Base-by-base conservation (phyloP, 108 stramenopile genomes). In the Fragilaria crotonensis region DNA sequence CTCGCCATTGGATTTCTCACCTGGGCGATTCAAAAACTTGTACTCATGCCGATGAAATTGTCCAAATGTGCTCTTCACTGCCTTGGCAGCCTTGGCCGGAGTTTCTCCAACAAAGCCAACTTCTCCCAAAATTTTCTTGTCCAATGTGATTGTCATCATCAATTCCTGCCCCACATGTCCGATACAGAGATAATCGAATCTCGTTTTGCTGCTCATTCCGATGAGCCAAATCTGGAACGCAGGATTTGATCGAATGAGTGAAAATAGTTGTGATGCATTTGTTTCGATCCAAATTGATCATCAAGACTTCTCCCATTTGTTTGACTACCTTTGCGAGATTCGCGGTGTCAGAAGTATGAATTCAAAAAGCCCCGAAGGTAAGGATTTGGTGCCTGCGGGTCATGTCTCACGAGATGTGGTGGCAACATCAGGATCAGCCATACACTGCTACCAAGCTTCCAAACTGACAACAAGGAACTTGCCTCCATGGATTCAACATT, bases 371-470 rank as follows among this genome's bases (percentile, higher is more conserved):
- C 90, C 25, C 89, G 84, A 27, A 93, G 51, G 54, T 89, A 93
- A 0, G 87, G 87, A 11, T 70, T 72, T 18, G 82, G 75, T 4
- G 78, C 76, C 27, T 64, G 66, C 30, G 87, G 50, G 54, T 80
- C 81, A 45, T 75, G 71, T 36, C 83, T 68, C 60, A 93, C n/a
- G n/a, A n/a, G 61, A 46, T 81, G 80, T 0, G 79, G 83, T 21
- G 90, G 90, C 32, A 93, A 51, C 1, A 93, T 84, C 25, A 87
- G 87, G 33, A 93, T 83, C 55, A 77, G 63, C n/a, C 60, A 57
- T 25, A 59, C 45, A 5, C 55, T 55, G 59, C 78, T 77, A 11
- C 69, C 73, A 3, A 62, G 64, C 26, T 61, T 36, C 21, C 65
- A 54, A 22, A 50, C n/a, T n/a, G n/a, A 11, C 0, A 62, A 45